phyloP scores from a whole-genome alignment of 2,329 filamentous ascomycete species.

The Penicillium sumatraense region DNA sequence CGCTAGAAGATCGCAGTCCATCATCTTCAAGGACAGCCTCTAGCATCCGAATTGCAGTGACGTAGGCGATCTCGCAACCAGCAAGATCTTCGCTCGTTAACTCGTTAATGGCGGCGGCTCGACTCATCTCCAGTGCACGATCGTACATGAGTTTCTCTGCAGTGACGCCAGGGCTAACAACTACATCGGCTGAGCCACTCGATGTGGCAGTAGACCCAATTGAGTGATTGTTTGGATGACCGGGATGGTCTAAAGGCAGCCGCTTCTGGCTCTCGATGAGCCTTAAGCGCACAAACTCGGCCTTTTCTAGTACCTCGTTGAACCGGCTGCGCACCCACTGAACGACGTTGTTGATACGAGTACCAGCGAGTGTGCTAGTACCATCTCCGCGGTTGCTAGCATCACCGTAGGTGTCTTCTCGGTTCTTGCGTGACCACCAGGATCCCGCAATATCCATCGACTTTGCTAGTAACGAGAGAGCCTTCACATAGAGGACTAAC shows the following conservation, averaged over 20 bases:
- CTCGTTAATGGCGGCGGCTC: slow-evolving; percentile 91
- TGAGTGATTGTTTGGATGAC: slow-evolving; percentile 79
- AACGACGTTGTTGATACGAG: slow-evolving; percentile 87
- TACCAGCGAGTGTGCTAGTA: slow-evolving; percentile 59
- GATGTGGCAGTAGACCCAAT: slow-evolving; percentile 61
- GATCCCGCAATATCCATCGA: slow-evolving; percentile 92
- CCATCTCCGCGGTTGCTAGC: slow-evolving; percentile 49
- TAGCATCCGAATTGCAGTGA: slow-evolving; percentile 91
- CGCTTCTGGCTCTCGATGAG: slow-evolving; percentile 83
- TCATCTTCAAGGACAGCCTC: slow-evolving; percentile 92
- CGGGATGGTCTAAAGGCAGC: slow-evolving; percentile 82
- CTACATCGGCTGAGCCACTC: slow-evolving; percentile 74
- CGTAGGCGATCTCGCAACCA: slow-evolving; percentile 90
- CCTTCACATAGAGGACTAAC: slow-evolving; percentile 93
- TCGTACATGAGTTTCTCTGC: slow-evolving; percentile 99
- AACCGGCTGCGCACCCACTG: slow-evolving; percentile 94
- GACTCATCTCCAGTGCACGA: slow-evolving; percentile 94
- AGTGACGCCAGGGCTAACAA: slow-evolving; percentile 84
- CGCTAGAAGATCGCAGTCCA: slow-evolving; percentile 49
- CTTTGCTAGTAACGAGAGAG: slow-evolving; percentile 83
- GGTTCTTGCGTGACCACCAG: slow-evolving; percentile 85
- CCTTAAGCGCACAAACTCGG: slow-evolving; percentile 88
- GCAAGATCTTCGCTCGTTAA: slow-evolving; percentile 86
- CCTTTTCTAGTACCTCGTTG: slow-evolving; percentile 96
- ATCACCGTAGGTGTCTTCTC: slow-evolving; percentile 61